Evolutionary conservation across 352 stramenopile species (phyloP).

Genomic region (Phytophthora fragariaefolia): DNA sequence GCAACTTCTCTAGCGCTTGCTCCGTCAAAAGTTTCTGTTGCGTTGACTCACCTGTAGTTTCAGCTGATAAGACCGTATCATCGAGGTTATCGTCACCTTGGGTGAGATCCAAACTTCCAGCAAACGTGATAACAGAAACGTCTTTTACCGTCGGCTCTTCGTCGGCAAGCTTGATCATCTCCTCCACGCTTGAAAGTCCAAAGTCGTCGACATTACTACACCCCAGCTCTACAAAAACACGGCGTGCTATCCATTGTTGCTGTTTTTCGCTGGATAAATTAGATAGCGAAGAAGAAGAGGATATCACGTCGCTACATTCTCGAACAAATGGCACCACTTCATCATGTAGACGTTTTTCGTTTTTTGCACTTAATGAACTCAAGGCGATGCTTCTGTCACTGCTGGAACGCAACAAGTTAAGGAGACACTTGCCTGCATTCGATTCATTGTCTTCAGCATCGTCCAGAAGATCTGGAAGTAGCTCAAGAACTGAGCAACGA

Average conservation of each 20-base stretch:
- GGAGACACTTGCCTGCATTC: constrained; percentile 20
- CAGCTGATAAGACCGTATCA: neutral
- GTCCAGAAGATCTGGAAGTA: constrained; percentile 26
- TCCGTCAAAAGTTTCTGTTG: constrained; percentile 44
- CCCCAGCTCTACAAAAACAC: constrained; percentile 37
- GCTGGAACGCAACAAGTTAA: constrained; percentile 9
- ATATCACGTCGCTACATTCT: constrained; percentile 33
- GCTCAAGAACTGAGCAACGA: constrained; percentile 30
- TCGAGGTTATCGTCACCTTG: constrained; percentile 12
- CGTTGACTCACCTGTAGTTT: constrained; percentile 55
- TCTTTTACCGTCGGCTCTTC: constrained; percentile 9
- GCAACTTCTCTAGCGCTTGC: constrained; percentile 55
- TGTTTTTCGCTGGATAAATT: constrained; percentile 37
- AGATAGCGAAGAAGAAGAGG: constrained; percentile 32
- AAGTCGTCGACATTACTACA: constrained; percentile 24
- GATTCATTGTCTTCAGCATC: constrained; percentile 13
- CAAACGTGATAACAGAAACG: constrained; percentile 45
- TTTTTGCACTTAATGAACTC: neutral
- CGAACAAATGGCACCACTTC: constrained; percentile 38
- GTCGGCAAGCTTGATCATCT: constrained; percentile 33
- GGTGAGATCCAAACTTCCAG: constrained; percentile 40
- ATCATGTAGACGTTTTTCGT: constrained; percentile 25
- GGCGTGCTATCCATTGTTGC: constrained; percentile 40
- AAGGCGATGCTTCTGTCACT: neutral
- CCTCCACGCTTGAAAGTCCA: constrained; percentile 28